Base-by-base conservation (phyloP, 345 rosid genomes). In the Turnera subulata region DNA sequence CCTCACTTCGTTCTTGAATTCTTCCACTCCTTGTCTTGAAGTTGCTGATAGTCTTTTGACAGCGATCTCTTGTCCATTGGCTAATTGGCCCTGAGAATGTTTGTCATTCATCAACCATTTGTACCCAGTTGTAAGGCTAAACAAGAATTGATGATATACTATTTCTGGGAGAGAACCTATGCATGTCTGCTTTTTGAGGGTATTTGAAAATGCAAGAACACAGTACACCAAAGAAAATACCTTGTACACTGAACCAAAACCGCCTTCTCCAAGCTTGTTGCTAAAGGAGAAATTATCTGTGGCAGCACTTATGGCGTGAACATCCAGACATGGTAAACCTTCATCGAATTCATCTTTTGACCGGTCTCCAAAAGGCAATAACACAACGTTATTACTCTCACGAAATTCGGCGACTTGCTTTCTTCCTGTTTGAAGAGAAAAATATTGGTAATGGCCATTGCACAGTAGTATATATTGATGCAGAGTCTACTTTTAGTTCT, bases 241-340 rank as follows among this genome's bases (percentile, higher is more conserved):
- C 65, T 50, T 61, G 39, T 61, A 61, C 24, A 61, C 57, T 1
- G 50, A 14, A 29, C 65, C 65, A 42, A 61, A 61, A 39, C 65
- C 65, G 9, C 65, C 65, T 26, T 61, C 39, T 29, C 57, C 65
- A 19, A 61, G 43, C 49, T 61, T 50, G 45, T 50, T 61, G 6
- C 49, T 56, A n/a, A 32, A 23, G 7, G 61, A 57, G 59, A 75
- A 75, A 24, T 66, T 63, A 50, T 66, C n/a, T 0, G 79, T 71
- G 0, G 76, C 79, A 12, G 49, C 50, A 4, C 20, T 40, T 46
- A 69, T 40, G 45, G 42, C 48, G 8, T 33, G 16, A 0, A 56
- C n/a, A 56, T 64, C 50, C 21, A 64, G 48, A 29, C 39, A 21
- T 5, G 69, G 53, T 29, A 58, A 46, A 46, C 32, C 13, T 47